Percentiles rank a stretch among this genome's conserved stretches.
Evolutionary conservation across 2,329 filamentous ascomycete species (phyloP).

Genomic region (Trichoderma citrinoviride): DNA sequence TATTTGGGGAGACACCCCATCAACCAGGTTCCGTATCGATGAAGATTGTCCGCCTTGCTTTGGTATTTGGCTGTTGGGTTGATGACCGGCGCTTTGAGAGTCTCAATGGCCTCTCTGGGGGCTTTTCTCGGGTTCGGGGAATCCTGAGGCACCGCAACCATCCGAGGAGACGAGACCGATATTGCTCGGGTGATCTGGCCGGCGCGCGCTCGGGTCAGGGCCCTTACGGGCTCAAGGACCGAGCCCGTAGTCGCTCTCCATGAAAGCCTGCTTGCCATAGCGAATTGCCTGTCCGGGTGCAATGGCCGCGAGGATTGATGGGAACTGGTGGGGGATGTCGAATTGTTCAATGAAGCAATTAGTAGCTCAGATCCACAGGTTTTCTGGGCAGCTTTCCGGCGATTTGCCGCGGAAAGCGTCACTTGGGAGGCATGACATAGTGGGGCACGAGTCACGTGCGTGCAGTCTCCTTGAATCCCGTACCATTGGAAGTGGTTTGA

Average conservation of each 20-base stretch:
- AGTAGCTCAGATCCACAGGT: background rate
- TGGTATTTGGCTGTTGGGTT: constrained; percentile 93
- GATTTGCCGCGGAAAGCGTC: constrained; percentile 2
- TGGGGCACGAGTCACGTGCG: constrained; percentile 22
- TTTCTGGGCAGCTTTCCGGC: background rate
- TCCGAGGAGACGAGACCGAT: constrained; percentile 46
- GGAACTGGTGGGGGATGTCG: background rate
- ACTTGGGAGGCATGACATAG: background rate
- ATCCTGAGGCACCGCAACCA: constrained; percentile 59
- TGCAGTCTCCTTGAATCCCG: background rate
- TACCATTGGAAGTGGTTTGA: constrained; percentile 21
- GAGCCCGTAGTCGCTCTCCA: constrained; percentile 55
- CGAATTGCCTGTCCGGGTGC: background rate
- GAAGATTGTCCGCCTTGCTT: constrained; percentile 80
- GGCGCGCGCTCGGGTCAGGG: constrained; percentile 42
- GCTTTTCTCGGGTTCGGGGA: constrained; percentile 66
- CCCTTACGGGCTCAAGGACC: constrained; percentile 53
- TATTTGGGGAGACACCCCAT: constrained; percentile 97
- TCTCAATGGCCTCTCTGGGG: constrained; percentile 54
- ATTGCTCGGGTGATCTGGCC: constrained; percentile 48
- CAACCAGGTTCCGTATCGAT: constrained; percentile 94
- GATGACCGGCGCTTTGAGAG: constrained; percentile 73
- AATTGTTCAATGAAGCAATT: constrained; percentile 3
- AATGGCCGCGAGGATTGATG: constrained; percentile 2
- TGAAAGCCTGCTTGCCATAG: constrained; percentile 60